These are phyloP conservation scores for Ganoderma resinaceum DNA, from an alignment of 1,284 basidiomycete species.

Conservation along the genomic window DNA sequence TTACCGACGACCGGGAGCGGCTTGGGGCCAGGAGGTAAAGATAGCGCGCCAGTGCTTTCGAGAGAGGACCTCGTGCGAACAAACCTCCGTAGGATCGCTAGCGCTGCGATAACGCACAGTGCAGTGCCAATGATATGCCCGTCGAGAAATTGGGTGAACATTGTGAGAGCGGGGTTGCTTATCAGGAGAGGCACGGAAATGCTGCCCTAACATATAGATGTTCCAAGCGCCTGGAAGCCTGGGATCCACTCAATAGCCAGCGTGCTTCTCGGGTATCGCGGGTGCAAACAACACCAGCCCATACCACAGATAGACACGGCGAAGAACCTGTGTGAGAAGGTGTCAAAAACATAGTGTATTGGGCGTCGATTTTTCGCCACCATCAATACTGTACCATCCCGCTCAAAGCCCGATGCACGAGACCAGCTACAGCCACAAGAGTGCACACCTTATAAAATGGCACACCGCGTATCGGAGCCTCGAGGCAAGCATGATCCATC, in stretches of 20 bases:
- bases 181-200: background rate
- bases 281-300: background rate
- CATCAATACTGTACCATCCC: background rate
- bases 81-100: background rate
- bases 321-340: background rate
- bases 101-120: background rate
- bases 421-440: background rate
- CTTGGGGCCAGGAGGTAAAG: conserved; percentile 19
- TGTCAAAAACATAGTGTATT: background rate
- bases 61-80: background rate
- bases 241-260: background rate
- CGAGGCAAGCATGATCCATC: too few relatives aligned
- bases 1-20: conserved; percentile 21
- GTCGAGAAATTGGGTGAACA: background rate
- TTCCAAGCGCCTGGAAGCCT: background rate
- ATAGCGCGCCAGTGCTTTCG: background rate
- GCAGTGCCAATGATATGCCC: background rate
- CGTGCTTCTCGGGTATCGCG: background rate
- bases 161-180: background rate
- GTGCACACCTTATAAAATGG: background rate
- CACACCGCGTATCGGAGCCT: too few relatives aligned
- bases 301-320: background rate
- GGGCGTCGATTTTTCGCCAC: background rate
- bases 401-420: background rate
- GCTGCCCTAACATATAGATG: background rate